Conservation (phyloP, 768 basidiomycete species). For the Dioszegia hungarica region DNA sequence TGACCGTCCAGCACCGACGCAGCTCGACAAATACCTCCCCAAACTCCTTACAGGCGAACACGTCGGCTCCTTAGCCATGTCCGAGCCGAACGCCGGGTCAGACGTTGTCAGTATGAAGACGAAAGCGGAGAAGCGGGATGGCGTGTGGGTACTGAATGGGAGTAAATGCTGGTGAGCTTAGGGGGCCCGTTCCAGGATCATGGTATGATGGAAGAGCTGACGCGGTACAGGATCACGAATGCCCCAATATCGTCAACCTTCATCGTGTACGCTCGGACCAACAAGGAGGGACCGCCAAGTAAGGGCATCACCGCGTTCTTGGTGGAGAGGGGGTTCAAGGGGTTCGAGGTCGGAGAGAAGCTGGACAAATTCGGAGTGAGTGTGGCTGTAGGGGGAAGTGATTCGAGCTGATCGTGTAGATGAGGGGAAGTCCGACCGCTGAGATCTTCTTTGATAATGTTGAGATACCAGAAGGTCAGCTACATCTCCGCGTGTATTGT, state of each 20-base stretch:
- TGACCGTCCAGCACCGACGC: constrained; percentile 50
- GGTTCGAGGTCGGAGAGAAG: constrained; percentile 74
- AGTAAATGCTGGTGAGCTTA: constrained; percentile 83
- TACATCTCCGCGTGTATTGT: constrained; percentile 10
- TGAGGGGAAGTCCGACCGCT: constrained; percentile 92
- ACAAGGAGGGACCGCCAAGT: constrained; percentile 62
- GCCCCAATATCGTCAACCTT: constrained; percentile 85
- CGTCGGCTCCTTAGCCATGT: constrained; percentile 90
- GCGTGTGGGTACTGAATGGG: constrained; percentile 57
- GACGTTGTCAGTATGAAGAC: constrained; percentile 94
- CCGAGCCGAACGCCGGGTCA: constrained; percentile 83
- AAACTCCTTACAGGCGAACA: constrained; percentile 67
- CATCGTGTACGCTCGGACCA: constrained; percentile 87
- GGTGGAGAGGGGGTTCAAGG: constrained; percentile 60
- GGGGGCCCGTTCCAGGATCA: neutral
- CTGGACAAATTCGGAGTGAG: constrained; percentile 79
- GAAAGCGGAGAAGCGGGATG: constrained; percentile 65
- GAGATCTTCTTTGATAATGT: constrained; percentile 89
- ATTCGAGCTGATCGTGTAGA: constrained; percentile 47
- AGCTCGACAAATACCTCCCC: constrained; percentile 79
- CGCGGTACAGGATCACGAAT: constrained; percentile 74
- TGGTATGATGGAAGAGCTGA: too few relatives aligned
- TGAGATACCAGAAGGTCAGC: constrained; percentile 73
- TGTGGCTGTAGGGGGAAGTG: neutral
- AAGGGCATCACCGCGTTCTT: constrained; percentile 92